Conservation (phyloP, 1,284 basidiomycete species). For the Tetrapyrgos nigripes region DNA sequence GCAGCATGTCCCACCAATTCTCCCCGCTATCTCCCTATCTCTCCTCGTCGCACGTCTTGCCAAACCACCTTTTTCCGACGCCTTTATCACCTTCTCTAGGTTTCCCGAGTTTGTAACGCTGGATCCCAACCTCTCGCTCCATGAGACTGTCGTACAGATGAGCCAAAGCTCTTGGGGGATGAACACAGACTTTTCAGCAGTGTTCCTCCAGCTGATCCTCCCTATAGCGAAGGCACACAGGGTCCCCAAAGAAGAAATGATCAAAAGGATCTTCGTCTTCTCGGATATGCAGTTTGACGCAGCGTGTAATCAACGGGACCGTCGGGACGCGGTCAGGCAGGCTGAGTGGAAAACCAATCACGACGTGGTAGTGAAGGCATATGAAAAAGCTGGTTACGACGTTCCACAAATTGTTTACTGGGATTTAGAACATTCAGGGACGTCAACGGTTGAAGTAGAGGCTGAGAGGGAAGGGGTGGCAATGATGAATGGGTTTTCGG, state of each 20-base stretch:
- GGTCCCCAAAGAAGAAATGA: conserved; percentile 71
- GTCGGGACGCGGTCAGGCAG: background rate
- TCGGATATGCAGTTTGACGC: conserved; percentile 80
- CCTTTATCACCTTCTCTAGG: conserved; percentile 72
- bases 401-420: conserved; percentile 74
- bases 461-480: conserved; percentile 63
- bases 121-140: conserved; percentile 43
- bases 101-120: conserved; percentile 56
- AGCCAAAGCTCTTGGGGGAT: conserved; percentile 49
- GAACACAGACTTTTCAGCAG: conserved; percentile 67
- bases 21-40: conserved; percentile 67
- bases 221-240: conserved; percentile 59
- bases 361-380: conserved; percentile 57
- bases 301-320: background rate
- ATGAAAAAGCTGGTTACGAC: conserved; percentile 65
- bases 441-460: conserved; percentile 56
- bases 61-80: conserved; percentile 64
- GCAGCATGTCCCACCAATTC: conserved; percentile 50
- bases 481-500: conserved; percentile 72
- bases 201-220: conserved; percentile 66
- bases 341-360: conserved; percentile 65
- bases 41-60: conserved; percentile 69
- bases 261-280: conserved; percentile 77
- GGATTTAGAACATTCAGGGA: conserved; percentile 46
- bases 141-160: conserved; percentile 47